Percentiles rank a stretch among this genome's conserved stretches.
Evolutionary conservation across 345 rosid species (phyloP).

Genomic region (Gossypium turneri): DNA sequence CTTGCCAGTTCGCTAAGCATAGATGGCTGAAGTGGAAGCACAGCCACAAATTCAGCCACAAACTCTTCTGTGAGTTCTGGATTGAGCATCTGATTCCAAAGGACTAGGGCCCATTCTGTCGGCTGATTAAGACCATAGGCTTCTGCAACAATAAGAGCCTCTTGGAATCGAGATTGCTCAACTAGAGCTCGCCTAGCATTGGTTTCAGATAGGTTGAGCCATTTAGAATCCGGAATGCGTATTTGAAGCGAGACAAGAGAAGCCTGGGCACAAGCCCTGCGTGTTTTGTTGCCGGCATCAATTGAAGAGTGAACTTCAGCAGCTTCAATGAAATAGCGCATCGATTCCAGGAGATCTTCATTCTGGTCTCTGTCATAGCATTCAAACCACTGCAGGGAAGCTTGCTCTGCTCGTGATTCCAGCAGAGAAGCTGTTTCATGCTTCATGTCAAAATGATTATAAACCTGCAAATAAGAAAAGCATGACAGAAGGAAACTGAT

Average conservation of each 20-base stretch:
- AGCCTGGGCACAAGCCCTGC: conserved; percentile 82
- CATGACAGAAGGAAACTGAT: background rate
- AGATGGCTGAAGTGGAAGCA: conserved; percentile 83
- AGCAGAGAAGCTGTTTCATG: conserved; percentile 88
- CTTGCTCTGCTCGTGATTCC: conserved; percentile 76
- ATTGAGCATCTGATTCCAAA: conserved; percentile 93
- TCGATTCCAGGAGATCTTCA: conserved; percentile 88
- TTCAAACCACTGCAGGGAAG: conserved; percentile 72
- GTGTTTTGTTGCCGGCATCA: conserved; percentile 94
- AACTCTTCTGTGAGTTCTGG: conserved; percentile 88
- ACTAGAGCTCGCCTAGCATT: conserved; percentile 84
- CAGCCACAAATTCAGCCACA: conserved; percentile 90
- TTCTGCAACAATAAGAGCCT: conserved; percentile 94
- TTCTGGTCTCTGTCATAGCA: conserved; percentile 80
- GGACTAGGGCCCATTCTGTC: conserved; percentile 87
- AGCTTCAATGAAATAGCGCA: conserved; percentile 92
- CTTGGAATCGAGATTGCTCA: conserved; percentile 89
- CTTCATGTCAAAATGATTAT: conserved; percentile 93
- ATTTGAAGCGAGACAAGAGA: conserved; percentile 92
- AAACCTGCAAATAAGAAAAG: conserved; percentile 55
- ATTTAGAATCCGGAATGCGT: conserved; percentile 88
- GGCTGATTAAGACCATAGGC: conserved; percentile 96
- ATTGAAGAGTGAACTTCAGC: conserved; percentile 90
- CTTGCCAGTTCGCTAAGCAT: conserved; percentile 84
- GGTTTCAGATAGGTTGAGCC: conserved; percentile 83